These are phyloP conservation scores for Pseudogymnoascus sp. DNA, from an alignment of 2,329 filamentous ascomycete species.

Conservation along the genomic window DNA sequence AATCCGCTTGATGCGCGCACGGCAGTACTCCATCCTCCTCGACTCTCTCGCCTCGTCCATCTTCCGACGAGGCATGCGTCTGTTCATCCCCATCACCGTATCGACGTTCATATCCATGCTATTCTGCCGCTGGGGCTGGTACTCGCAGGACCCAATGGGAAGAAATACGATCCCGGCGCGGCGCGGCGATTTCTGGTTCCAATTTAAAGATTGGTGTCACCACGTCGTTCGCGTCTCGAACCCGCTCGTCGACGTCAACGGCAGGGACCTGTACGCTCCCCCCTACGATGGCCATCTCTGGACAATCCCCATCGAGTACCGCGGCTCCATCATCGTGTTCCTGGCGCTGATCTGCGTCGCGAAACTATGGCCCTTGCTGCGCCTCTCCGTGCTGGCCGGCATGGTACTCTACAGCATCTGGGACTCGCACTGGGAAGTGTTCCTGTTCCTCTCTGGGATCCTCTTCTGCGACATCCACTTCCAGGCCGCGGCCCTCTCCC, in stretches of 20 bases:
- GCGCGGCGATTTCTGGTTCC: background rate
- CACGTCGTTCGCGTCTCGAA: background rate
- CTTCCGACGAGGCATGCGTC: conserved; percentile 39
- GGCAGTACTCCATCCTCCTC: conserved; percentile 30
- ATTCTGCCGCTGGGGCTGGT: background rate
- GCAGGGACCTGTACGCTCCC: background rate
- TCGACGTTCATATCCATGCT: conserved; percentile 32
- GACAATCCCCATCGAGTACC: conserved; percentile 58
- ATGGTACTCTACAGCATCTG: conserved; percentile 56
- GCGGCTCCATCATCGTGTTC: conserved; percentile 55
- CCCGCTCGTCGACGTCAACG: background rate
- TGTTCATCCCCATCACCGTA: conserved; percentile 39
- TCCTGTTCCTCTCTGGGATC: conserved; percentile 50
- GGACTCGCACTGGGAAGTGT: background rate
- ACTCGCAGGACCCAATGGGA: background rate
- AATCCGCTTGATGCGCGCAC: conserved; percentile 33
- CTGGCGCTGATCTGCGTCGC: background rate
- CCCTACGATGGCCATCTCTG: conserved; percentile 41
- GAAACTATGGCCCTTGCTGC: conserved; percentile 17
- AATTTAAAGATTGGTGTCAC: background rate
- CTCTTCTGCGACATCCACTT: conserved; percentile 54
- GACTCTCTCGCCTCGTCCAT: conserved; percentile 38
- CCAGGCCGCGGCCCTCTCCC: conserved; percentile 28
- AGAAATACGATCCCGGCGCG: background rate
- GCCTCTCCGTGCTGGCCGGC: conserved; percentile 45